Base-by-base conservation (phyloP, 495 filamentous ascomycete species). In the Penicillium mononematosum region DNA sequence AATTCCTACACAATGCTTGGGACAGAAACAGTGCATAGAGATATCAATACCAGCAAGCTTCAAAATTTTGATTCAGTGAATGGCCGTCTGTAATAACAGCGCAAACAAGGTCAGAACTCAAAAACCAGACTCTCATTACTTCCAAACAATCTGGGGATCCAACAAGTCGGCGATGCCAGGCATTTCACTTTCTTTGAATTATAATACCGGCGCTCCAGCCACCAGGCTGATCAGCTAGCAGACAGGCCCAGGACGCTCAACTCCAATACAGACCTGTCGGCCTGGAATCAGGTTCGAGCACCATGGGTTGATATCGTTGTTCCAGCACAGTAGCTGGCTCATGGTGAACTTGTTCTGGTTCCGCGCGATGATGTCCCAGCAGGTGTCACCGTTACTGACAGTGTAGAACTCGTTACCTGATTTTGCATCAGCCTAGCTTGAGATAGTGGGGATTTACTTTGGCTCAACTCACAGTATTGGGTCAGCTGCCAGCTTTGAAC, bases 1-100 rank as follows among this genome's bases (percentile, higher is more conserved):
- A 73, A 4, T 62, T 76, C 9, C 25, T 74, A 27, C 55, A 56
- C 7, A 55, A 64, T 8, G 56, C 60, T 20, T 76, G 73, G 71
- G 43, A 19, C 20, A 17, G 34, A 45, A 17, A 17, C 16, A 31
- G 53, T 20, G 16, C n/a, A 59, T 34, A 22, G 45, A 36, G 20
- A 3, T 7, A 10, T 46, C 20, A 27, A 24, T 45, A 25, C 20
- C 20, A 45, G 22, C 12, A 14, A 46, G 16, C 20, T 46, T 29
- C 5, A 24, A 8, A n/a, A 9, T 16, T 25, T 38, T 46, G 32
- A 29, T 24, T 46, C 19, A 19, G 17, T 45, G 42, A 54, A 54
- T 20, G 50, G 22, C 1, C 2, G 16, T 38, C 6, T 16, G 31
- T 43, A 34, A 36, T 20, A 46, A 45, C n/a, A 38, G 19, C 5